Conservation (phyloP, 1,284 basidiomycete genomes). For the Cryptococcus depauperatus region DNA sequence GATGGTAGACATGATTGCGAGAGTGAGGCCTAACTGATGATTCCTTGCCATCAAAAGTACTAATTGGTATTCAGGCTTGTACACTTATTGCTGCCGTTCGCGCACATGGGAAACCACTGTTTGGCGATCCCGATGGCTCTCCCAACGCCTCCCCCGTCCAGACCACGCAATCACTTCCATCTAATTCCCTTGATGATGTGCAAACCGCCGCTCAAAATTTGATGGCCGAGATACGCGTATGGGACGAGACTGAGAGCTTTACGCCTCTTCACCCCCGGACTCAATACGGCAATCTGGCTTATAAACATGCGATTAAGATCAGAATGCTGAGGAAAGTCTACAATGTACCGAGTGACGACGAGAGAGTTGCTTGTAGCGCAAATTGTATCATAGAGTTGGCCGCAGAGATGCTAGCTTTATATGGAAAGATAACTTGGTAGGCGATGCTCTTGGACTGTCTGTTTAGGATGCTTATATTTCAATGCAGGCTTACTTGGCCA, state of each 20-base stretch:
- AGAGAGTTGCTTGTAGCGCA: conserved; percentile 25
- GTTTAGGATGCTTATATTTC: background rate
- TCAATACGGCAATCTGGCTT: conserved; percentile 38
- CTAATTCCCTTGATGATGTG: conserved; percentile 3
- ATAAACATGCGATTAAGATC: conserved; percentile 37
- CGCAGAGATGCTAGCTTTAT: conserved; percentile 34
- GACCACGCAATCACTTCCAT: background rate
- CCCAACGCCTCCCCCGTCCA: background rate
- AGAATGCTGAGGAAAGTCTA: conserved; percentile 35
- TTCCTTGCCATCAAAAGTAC: background rate
- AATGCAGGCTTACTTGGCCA: conserved; percentile 39
- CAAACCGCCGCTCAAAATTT: conserved; percentile 24
- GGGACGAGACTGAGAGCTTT: conserved; percentile 38
- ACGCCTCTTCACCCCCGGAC: conserved; percentile 35
- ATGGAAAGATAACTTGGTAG: conserved; percentile 36
- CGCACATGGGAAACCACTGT: conserved; percentile 12
- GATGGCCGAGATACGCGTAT: conserved; percentile 34
- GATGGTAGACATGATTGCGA: conserved; percentile 39
- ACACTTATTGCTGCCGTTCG: conserved; percentile 24
- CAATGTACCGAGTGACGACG: conserved; percentile 26
- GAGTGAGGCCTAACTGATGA: conserved; percentile 21
- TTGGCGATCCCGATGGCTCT: background rate
- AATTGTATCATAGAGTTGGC: conserved; percentile 38
- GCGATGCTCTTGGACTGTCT: conserved; percentile 5
- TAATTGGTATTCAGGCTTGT: conserved; percentile 18